phyloP scores from a whole-genome alignment of 192 early-diverging fungal species.

The Coemansia sp. region DNA sequence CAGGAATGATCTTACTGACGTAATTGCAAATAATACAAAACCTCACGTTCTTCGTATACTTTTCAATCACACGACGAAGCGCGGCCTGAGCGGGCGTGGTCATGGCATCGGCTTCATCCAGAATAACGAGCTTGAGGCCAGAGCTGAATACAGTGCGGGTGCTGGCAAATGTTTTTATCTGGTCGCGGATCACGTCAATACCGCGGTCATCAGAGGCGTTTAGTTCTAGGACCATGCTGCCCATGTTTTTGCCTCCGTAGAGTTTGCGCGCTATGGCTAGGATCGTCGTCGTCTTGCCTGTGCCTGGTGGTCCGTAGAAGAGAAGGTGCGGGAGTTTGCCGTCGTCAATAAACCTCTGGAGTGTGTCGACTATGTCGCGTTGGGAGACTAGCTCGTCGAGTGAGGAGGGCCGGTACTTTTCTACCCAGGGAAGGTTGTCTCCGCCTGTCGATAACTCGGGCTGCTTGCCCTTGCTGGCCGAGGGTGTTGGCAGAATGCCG shows the following conservation, averaged over 20 bases:
- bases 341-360: conserved; percentile 89
- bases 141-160: conserved; percentile 91
- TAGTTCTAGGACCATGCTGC: conserved; percentile 93
- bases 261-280: conserved; percentile 89
- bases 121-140: conserved; percentile 94
- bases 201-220: conserved; percentile 99
- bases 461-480: conserved; percentile 44
- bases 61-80: conserved; percentile 94
- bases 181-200: conserved; percentile 96
- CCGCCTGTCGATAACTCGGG: conserved; percentile 5
- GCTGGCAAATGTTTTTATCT: conserved; percentile 98
- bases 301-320: conserved; percentile 98
- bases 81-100: conserved; percentile 91
- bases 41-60: conserved; percentile 96
- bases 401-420: conserved; percentile 91
- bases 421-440: conserved; percentile 73
- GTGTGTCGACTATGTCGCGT: conserved; percentile 86
- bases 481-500: conserved; percentile 2
- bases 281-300: conserved; percentile 96
- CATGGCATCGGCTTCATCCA: conserved; percentile 98
- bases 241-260: conserved; percentile 74
- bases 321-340: conserved; percentile 93
- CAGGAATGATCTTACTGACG: conserved; percentile 95
- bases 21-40: conserved; percentile 99
- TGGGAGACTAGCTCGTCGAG: conserved; percentile 95